Percentiles rank a stretch among this genome's conserved stretches.
These are phyloP conservation scores for Paracamarosporium sp. DNA, from an alignment of 2,329 filamentous ascomycete genomes.

Conservation along the genomic window DNA sequence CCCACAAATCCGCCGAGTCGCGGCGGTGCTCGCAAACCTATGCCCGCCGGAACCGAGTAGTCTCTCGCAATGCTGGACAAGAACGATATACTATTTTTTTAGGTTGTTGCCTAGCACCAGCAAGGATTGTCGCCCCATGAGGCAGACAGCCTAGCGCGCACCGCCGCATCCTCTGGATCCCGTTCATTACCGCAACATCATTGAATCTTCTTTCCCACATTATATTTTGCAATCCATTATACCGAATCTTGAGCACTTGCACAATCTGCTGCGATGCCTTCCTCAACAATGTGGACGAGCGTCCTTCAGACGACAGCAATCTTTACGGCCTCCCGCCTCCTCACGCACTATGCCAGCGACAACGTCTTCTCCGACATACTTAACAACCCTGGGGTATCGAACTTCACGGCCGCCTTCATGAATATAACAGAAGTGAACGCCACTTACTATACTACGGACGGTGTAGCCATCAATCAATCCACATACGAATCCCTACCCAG, in stretches of 20 bases:
- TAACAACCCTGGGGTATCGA: slow-evolving; percentile 9
- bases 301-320: slow-evolving; percentile 21
- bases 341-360: slow-evolving; percentile 10
- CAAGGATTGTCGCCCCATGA: no score
- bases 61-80: no score
- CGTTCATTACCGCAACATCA: no score
- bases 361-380: slow-evolving; percentile 10
- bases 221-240: not conserved
- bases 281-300: slow-evolving; percentile 17
- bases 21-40: not conserved
- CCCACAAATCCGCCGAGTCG: not conserved
- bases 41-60: not conserved
- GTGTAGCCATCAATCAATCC: not conserved
- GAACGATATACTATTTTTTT: no score
- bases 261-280: slow-evolving; percentile 7
- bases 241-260: not conserved
- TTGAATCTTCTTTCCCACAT: not conserved
- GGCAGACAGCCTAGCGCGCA: no score
- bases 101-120: not conserved
- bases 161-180: not conserved
- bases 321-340: slow-evolving; percentile 5
- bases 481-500: not conserved
- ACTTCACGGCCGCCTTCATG: slow-evolving; percentile 2
- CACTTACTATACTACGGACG: not conserved
- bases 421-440: not conserved